phyloP scores from a whole-genome alignment of 352 stramenopile species.

The Pythium pyrilobum region DNA sequence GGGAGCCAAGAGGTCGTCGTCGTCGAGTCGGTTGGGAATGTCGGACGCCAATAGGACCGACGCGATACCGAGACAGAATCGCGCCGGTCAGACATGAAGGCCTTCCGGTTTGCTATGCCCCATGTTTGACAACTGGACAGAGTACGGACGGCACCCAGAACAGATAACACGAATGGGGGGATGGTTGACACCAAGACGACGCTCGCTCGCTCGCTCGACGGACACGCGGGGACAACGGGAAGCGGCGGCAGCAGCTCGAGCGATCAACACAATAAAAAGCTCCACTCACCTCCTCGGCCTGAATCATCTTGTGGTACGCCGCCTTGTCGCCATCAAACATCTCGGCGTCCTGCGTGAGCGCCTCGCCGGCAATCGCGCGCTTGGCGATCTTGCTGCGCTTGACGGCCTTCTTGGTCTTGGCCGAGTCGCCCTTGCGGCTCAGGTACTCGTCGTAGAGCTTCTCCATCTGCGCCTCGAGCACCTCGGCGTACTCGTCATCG shows the following conservation, averaged over 20 bases:
- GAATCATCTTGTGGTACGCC: conserved; percentile 85
- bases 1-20: too few relatives aligned
- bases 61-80: conserved; percentile 27
- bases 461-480: conserved; percentile 81
- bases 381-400: conserved; percentile 86
- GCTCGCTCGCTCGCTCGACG: not conserved
- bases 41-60: conserved; percentile 80
- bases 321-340: conserved; percentile 81
- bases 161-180: conserved; percentile 90
- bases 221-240: not conserved
- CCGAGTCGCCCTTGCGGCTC: conserved; percentile 65
- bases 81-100: conserved; percentile 79
- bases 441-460: conserved; percentile 83
- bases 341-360: conserved; percentile 67
- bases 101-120: conserved; percentile 65
- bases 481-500: conserved; percentile 74
- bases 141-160: conserved; percentile 83
- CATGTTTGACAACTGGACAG: conserved; percentile 92
- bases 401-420: conserved; percentile 78
- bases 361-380: conserved; percentile 71
- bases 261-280: too few relatives aligned
- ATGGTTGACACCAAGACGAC: not conserved
- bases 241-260: too few relatives aligned
- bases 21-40: conserved; percentile 24
- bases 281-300: conserved; percentile 82